Percentiles rank a stretch among this genome's conserved stretches.
Conservation (phyloP, 164 flowering plant species). For the Berberis thunbergii region DNA sequence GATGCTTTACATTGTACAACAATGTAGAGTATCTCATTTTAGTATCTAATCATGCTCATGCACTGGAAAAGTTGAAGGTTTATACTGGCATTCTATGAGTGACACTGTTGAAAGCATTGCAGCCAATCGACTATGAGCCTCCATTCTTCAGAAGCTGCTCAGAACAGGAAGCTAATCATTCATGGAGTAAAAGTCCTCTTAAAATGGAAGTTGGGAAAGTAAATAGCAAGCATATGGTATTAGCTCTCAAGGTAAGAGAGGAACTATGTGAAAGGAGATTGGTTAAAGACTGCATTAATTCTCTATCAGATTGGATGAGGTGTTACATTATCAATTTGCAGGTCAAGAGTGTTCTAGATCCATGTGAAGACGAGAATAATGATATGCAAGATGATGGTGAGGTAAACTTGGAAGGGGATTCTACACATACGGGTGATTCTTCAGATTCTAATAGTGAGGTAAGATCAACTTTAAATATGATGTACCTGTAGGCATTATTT, state of each 20-base stretch:
- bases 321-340: constrained; percentile 15
- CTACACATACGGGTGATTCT: constrained; percentile 36
- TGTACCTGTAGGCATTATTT: no score
- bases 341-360: constrained; percentile 94
- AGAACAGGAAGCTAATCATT: constrained; percentile 60
- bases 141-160: constrained; percentile 83
- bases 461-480: neutral
- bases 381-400: constrained; percentile 43
- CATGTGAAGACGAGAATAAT: constrained; percentile 89
- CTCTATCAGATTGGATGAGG: neutral
- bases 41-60: no score
- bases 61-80: neutral
- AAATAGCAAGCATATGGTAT: constrained; percentile 85
- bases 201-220: constrained; percentile 92
- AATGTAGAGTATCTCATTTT: neutral
- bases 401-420: constrained; percentile 65
- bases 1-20: neutral
- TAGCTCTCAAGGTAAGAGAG: constrained; percentile 68
- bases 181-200: constrained; percentile 70
- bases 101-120: constrained; percentile 3
- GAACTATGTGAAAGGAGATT: neutral
- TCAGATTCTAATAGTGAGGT: constrained; percentile 80
- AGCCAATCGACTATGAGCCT: constrained; percentile 93
- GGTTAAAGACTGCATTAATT: neutral
- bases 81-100: neutral